Evolutionary conservation across 495 filamentous ascomycete species (phyloP).

Genomic region (Penicillium subrubescens): DNA sequence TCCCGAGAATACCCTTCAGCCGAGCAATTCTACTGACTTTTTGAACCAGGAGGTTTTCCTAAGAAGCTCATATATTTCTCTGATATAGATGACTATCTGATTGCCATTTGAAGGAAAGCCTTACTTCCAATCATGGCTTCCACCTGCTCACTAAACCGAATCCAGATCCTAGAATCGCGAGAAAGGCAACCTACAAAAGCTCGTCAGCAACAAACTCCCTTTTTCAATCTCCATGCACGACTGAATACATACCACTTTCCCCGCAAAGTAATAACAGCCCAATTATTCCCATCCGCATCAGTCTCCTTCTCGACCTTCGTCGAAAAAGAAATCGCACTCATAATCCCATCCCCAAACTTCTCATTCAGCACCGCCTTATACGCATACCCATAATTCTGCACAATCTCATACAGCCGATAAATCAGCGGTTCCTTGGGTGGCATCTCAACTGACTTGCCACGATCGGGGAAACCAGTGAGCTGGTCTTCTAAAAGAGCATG

Average conservation of each 20-base stretch:
- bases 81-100: no score
- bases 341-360: slow-evolving; percentile 99
- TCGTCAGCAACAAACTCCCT: slow-evolving; percentile 1
- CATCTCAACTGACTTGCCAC: slow-evolving; percentile 86
- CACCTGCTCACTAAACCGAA: not conserved
- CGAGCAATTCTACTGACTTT: not conserved
- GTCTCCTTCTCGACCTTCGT: slow-evolving; percentile 96
- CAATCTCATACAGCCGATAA: slow-evolving; percentile 92
- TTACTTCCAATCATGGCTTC: not conserved
- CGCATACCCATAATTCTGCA: slow-evolving; percentile 97
- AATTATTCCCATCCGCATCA: slow-evolving; percentile 75
- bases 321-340: slow-evolving; percentile 93
- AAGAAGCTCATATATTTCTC: not conserved
- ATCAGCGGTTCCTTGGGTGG: slow-evolving; percentile 92
- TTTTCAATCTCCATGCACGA: no score
- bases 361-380: slow-evolving; percentile 97
- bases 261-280: slow-evolving; percentile 88
- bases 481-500: slow-evolving; percentile 59
- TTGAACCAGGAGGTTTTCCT: not conserved
- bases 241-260: slow-evolving; percentile 78
- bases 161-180: slow-evolving; percentile 54
- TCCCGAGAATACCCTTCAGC: slow-evolving; percentile 23
- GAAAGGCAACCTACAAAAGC: slow-evolving; percentile 59
- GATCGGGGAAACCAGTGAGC: slow-evolving; percentile 75
- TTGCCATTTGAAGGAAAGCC: not conserved